A percentile compares a stretch with the other conserved stretches of the same genome.
Conservation (phyloP, 192 early-diverging fungal genomes). For the Coemansia furcata region DNA sequence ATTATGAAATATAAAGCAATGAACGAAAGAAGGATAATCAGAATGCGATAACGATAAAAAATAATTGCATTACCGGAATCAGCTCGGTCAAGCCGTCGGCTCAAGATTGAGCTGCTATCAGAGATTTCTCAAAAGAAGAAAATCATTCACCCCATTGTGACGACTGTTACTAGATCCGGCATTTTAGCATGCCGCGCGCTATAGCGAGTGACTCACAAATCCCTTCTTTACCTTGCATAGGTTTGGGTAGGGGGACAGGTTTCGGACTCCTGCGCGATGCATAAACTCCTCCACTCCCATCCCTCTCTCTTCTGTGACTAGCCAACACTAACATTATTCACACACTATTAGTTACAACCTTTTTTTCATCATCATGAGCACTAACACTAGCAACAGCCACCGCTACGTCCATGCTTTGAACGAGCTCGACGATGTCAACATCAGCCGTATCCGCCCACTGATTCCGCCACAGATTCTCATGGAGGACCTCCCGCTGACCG, state of each 20-base stretch:
- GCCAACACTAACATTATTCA: too few species aligned
- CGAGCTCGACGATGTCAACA: constrained; percentile 90
- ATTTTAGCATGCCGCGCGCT: too few species aligned
- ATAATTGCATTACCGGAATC: not conserved
- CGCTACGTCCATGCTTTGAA: constrained; percentile 68
- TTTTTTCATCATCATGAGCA: constrained; percentile 17
- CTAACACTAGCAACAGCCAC: constrained; percentile 17
- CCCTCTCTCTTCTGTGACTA: not conserved
- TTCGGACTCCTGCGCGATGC: not conserved
- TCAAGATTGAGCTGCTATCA: not conserved
- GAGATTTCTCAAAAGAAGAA: not conserved
- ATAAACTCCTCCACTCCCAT: not conserved
- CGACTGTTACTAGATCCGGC: too few species aligned
- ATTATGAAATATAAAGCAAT: not conserved
- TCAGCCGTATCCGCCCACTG: constrained; percentile 78
- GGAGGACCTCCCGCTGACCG: constrained; percentile 71
- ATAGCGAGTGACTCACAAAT: not conserved
- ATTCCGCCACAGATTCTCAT: constrained; percentile 86
- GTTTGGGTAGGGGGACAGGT: not conserved
- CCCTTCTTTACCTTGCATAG: not conserved
- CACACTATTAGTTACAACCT: too few species aligned
- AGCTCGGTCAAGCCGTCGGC: constrained; percentile 2
- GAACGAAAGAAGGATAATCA: not conserved
- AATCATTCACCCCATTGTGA: not conserved
- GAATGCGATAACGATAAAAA: too few species aligned